Base-by-base conservation (phyloP, 176 grass and related monocot species). In the Saccharum officinarum region DNA sequence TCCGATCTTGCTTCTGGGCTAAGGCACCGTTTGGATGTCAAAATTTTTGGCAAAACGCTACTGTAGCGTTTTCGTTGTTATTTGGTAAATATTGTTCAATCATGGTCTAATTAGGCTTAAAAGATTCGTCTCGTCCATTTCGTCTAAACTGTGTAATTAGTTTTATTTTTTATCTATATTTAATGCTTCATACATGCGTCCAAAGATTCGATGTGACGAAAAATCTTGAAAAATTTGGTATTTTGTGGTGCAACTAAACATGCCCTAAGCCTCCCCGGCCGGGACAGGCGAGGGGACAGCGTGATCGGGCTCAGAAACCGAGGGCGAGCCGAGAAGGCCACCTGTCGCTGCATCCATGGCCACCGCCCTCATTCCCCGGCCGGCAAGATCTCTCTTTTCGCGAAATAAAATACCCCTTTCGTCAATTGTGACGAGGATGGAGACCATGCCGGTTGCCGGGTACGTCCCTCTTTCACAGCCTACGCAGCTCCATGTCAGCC, bases 401-500 rank as follows among this genome's bases (percentile, higher is more conserved):
- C 17, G 52, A 82, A 77, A 81, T 54, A 55, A 55, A 55, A 55
- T 8, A 18, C 6, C 7, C 59, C 38, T 78, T 82, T 79, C 28
- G 45, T 4, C 38, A 67, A 60, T 67, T 28, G 28, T 28, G 40
- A 1, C 18, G 20, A 34, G 12, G 8, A 36, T 22, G 25, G 33
- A 23, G 47, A 68, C 54, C 28, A 28, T 28, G 28, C 28, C 28
- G 28, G 28, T 28, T 28, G 28, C 28, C 28, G 28, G 28, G 28
- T 28, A 28, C 28, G 1, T 28, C 28, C 28, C 28, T 28, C 41
- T 8, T 82, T 90, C 92, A 79, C 8, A 11, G 84, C 87, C 87
- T 57, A 92, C 85, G 34, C 78, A 61, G 80, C 86, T 84, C 90
- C 93, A 84, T 88, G 90, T 95, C 93, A 92, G 81, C 66, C 25